A percentile compares a stretch with the other conserved stretches of the same genome.
Conservation (phyloP, 371 early-diverging fungal genomes). For the Rhizomucor miehei region DNA sequence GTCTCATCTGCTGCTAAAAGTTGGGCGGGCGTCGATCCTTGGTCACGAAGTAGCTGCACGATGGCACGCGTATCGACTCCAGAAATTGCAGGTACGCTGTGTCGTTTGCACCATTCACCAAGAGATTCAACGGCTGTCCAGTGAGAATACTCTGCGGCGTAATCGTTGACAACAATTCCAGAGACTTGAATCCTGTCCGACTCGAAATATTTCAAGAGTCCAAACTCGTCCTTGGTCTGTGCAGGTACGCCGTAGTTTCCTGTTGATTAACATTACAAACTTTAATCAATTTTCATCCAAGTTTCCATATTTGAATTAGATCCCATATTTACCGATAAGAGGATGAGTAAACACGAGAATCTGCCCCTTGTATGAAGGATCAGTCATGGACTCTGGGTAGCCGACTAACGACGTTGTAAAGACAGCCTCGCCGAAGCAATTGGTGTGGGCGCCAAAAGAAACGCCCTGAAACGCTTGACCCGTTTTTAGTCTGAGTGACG, state of each 20-base stretch:
- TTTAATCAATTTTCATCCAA: neutral
- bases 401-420: conserved; percentile 94
- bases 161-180: conserved; percentile 87
- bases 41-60: conserved; percentile 89
- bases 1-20: conserved; percentile 36
- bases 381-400: conserved; percentile 95
- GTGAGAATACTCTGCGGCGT: conserved; percentile 87
- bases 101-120: conserved; percentile 83
- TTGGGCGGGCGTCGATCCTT: conserved; percentile 88
- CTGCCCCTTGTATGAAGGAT: conserved; percentile 96
- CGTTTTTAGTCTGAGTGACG: conserved; percentile 71
- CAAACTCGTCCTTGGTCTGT: conserved; percentile 69
- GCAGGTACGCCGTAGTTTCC: conserved; percentile 95
- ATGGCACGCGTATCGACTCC: conserved; percentile 94
- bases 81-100: conserved; percentile 86
- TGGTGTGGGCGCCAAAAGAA: conserved; percentile 70
- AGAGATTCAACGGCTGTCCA: conserved; percentile 87
- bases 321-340: conserved; percentile 79
- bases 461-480: conserved; percentile 75
- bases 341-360: conserved; percentile 95
- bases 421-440: conserved; percentile 72
- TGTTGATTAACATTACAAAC: neutral
- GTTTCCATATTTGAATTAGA: conserved; percentile 5
- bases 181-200: conserved; percentile 89
- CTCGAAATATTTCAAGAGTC: conserved; percentile 88